Evolutionary conservation across 371 early-diverging fungal genomes (phyloP).

Genomic region (Mucor racemosus): DNA sequence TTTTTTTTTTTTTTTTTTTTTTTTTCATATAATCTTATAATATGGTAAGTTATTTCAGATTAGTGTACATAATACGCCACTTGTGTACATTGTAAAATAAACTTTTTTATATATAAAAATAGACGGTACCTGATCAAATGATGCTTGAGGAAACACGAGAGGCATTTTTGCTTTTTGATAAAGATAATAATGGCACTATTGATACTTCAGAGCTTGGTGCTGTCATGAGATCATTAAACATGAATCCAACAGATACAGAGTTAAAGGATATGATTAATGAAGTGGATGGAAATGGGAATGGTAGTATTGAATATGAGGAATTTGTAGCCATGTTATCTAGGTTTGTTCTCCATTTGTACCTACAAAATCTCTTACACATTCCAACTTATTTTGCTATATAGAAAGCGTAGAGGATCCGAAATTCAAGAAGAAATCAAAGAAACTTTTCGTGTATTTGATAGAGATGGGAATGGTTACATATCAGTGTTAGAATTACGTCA

Average conservation of each 20-base stretch:
- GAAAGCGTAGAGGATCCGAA: neutral
- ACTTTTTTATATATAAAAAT: neutral
- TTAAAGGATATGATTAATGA: constrained; percentile 84
- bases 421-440: constrained; percentile 32
- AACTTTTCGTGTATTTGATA: constrained; percentile 34
- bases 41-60: neutral
- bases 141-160: constrained; percentile 11
- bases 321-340: constrained; percentile 90
- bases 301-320: constrained; percentile 90
- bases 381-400: constrained; percentile 19
- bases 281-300: constrained; percentile 90
- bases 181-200: constrained; percentile 46
- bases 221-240: constrained; percentile 44
- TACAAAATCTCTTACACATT: neutral
- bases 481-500: constrained; percentile 87
- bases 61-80: neutral
- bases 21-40: neutral
- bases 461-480: constrained; percentile 43
- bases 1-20: neutral
- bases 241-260: constrained; percentile 77
- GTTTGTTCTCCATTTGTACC: constrained; percentile 41
- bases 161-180: constrained; percentile 44
- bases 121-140: constrained; percentile 16
- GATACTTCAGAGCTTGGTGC: constrained; percentile 40
- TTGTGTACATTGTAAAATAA: neutral